Evolutionary conservation across 352 stramenopile species (phyloP).

Genomic region (Globisporangium splendens): DNA sequence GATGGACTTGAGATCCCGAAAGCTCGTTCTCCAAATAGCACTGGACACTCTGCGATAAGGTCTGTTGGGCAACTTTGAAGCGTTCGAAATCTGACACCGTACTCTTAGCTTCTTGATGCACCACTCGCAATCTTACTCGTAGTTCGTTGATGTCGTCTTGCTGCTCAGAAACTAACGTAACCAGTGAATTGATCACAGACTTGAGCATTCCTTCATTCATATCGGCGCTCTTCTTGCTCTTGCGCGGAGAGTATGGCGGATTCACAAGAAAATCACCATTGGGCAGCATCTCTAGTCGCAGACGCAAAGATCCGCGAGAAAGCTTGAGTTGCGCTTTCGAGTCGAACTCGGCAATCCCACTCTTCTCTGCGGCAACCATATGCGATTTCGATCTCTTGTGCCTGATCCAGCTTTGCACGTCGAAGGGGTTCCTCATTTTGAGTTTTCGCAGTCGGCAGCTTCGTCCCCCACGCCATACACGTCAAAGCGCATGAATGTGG

Average conservation of each 20-base stretch:
- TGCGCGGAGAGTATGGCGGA: conserved; percentile 13
- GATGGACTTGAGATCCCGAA: not conserved
- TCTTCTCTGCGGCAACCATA: conserved; percentile 9
- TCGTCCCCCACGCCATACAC: not conserved
- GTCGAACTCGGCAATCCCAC: not conserved
- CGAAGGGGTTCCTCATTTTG: conserved; percentile 25
- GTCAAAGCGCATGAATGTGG: not conserved
- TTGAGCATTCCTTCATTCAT: conserved; percentile 28
- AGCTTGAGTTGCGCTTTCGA: not conserved
- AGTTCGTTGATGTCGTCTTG: conserved; percentile 25
- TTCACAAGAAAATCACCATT: not conserved
- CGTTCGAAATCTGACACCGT: conserved; percentile 16
- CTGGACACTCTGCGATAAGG: conserved; percentile 14
- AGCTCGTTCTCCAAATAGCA: conserved; percentile 8
- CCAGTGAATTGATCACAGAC: conserved; percentile 43
- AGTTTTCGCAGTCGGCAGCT: conserved; percentile 38
- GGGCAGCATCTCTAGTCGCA: not conserved
- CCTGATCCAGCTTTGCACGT: conserved; percentile 19
- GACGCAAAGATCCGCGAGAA: not conserved
- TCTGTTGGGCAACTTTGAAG: conserved; percentile 11
- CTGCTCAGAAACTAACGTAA: conserved; percentile 40
- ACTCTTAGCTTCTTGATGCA: conserved; percentile 4
- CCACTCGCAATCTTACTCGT: conserved; percentile 2
- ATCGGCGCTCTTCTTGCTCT: conserved; percentile 20
- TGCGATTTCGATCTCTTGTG: conserved; percentile 30